A percentile compares a stretch with the other conserved stretches of the same genome.
Evolutionary conservation across 352 stramenopile genomes (phyloP).

Genomic region (Phytophthora citrophthora): DNA sequence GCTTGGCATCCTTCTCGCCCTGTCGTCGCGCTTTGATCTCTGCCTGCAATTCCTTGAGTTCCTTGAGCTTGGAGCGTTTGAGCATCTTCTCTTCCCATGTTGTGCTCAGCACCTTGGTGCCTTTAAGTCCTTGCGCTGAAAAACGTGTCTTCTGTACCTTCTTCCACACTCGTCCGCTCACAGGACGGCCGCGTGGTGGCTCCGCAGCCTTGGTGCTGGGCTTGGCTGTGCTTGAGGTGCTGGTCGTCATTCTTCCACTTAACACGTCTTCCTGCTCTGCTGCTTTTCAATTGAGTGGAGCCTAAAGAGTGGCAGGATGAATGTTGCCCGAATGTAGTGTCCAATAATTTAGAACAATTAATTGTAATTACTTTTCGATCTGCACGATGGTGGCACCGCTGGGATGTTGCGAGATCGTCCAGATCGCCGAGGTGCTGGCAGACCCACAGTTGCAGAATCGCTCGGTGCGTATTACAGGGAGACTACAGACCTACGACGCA

Average conservation of each 20-base stretch:
- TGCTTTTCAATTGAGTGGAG: constrained; percentile 38
- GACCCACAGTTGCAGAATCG: constrained; percentile 71
- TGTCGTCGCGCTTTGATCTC: constrained; percentile 85
- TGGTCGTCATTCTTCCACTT: constrained; percentile 19
- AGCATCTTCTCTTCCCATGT: constrained; percentile 90
- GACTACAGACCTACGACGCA: constrained; percentile 72
- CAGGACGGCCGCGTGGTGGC: constrained; percentile 59
- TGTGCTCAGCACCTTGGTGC: constrained; percentile 82
- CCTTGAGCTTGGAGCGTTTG: constrained; percentile 76
- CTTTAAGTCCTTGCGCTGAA: constrained; percentile 75
- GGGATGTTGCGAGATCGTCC: constrained; percentile 69
- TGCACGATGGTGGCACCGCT: constrained; percentile 31
- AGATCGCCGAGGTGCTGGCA: constrained; percentile 80
- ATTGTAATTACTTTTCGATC: constrained; percentile 1
- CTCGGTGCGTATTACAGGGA: constrained; percentile 80
- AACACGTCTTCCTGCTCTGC: constrained; percentile 18
- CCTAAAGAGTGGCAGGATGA: not conserved
- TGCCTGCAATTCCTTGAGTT: constrained; percentile 84
- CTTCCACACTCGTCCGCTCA: constrained; percentile 87
- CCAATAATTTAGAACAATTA: not conserved
- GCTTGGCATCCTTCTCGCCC: constrained; percentile 75
- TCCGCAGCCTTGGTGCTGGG: constrained; percentile 16
- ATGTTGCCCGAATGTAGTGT: constrained; percentile 15
- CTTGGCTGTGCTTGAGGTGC: constrained; percentile 18
- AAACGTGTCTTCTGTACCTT: constrained; percentile 85